Evolutionary conservation across 2,329 filamentous ascomycete species (phyloP), one percentile per base, ranked within the genome.

Genomic region (Talaromyces sp.): DNA sequence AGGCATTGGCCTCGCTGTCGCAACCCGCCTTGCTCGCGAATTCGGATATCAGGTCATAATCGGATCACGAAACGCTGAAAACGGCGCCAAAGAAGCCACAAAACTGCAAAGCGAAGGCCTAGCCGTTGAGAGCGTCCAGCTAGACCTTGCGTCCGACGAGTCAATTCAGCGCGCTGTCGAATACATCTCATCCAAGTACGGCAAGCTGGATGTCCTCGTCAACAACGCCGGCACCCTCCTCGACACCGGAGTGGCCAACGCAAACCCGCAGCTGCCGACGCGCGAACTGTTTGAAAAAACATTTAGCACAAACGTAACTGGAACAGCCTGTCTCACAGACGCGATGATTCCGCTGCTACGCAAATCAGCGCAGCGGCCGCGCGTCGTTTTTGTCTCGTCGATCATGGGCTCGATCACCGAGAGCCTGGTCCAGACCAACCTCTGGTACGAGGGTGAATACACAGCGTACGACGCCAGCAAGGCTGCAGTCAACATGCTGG

Each of bases 401-500:
- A 65, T 60, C 1, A 65, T 73, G 7, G 77, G 75, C 2, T 73
- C 70, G n/a, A 47, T 65, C 7, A 67, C 69, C 27, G 60, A 65
- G 13, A 62, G 71, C 0, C 60, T 65, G 2, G 70, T 77, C 59
- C 66, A 68, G 53, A 64, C 62, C 0, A 71, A 63, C 0, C 8
- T 52, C 0, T 62, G 55, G 49, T 77, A 77, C 55, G 61, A 62
- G 1, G 63, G 65, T 17, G 74, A 77, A 28, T 73, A 71, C 61
- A 73, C 71, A 58, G 66, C 68, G 2, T 80, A 80, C 53, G 67
- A 74, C 25, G 64, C 70, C 3, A 78, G 75, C 67, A 80, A 80
- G 60, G 73, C 77, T 1, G 78, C 76, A 0, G 47, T 79, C 10
- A 76, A 80, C 36, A 77, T 78, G 70, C 66, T 80, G 10, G 32